Percentiles rank a stretch among this genome's conserved stretches.
Evolutionary conservation across 2,329 filamentous ascomycete species (phyloP).

Genomic region (Penicillium paneum): DNA sequence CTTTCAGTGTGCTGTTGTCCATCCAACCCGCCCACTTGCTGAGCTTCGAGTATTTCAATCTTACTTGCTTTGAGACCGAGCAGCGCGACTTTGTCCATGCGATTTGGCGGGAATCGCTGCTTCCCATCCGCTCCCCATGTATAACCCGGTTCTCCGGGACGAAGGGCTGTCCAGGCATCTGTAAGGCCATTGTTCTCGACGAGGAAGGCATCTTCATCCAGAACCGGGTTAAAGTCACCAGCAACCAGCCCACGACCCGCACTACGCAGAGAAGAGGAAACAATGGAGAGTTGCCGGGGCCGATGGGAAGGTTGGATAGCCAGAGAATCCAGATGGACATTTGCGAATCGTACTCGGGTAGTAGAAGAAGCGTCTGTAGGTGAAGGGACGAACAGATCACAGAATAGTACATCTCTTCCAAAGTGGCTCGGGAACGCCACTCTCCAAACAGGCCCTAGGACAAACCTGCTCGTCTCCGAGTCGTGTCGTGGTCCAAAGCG

Average conservation of each 20-base stretch:
- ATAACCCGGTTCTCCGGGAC: slow-evolving; percentile 30
- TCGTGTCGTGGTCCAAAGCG: slow-evolving; percentile 8
- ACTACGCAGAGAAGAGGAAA: slow-evolving; percentile 24
- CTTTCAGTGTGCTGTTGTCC: no score
- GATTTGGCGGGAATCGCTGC: slow-evolving; percentile 30
- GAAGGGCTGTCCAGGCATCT: slow-evolving; percentile 37
- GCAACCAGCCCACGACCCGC: slow-evolving; percentile 35
- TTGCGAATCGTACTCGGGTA: slow-evolving; percentile 32
- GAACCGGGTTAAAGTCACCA: slow-evolving; percentile 43
- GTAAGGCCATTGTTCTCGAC: slow-evolving; percentile 32
- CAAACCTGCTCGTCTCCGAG: slow-evolving; percentile 16
- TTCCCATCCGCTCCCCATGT: slow-evolving; percentile 41
- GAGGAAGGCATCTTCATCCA: slow-evolving; percentile 34
- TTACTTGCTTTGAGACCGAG: slow-evolving; percentile 23
- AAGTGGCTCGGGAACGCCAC: slow-evolving; percentile 33
- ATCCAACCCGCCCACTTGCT: not conserved
- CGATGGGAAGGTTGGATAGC: slow-evolving; percentile 28
- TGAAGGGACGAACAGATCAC: slow-evolving; percentile 10
- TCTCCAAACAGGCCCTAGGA: slow-evolving; percentile 33
- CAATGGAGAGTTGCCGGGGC: slow-evolving; percentile 30
- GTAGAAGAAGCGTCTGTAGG: not conserved
- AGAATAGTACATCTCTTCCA: slow-evolving; percentile 6
- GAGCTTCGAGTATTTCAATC: slow-evolving; percentile 4
- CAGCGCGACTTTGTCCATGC: slow-evolving; percentile 40
- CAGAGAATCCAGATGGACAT: slow-evolving; percentile 43